phyloP scores from a whole-genome alignment of 768 basidiomycete genomes.

The Trametes sanguinea region DNA sequence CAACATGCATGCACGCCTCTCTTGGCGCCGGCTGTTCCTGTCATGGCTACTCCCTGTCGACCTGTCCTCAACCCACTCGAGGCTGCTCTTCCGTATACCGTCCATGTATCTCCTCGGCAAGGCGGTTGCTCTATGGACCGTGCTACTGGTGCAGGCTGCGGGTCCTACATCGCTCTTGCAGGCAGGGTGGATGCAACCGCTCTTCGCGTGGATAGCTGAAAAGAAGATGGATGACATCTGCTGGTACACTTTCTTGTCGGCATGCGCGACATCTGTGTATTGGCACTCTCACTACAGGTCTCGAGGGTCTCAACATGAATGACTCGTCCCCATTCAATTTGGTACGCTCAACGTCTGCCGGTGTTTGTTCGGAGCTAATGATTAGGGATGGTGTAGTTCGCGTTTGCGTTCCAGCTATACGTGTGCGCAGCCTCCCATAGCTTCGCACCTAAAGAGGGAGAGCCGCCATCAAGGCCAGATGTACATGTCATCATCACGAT shows the following conservation, averaged over 20 bases:
- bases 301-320: constrained; percentile 58
- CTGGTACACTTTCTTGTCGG: constrained; percentile 72
- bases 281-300: constrained; percentile 64
- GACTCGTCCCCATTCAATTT: constrained; percentile 71
- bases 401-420: constrained; percentile 75
- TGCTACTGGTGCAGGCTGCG: constrained; percentile 59
- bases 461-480: constrained; percentile 64
- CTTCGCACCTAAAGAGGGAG: constrained; percentile 46
- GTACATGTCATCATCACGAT: constrained; percentile 74
- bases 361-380: not conserved
- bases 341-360: constrained; percentile 43
- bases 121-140: constrained; percentile 56
- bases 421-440: constrained; percentile 70
- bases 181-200: constrained; percentile 34
- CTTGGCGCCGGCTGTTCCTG: constrained; percentile 26
- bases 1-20: constrained; percentile 1
- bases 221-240: constrained; percentile 65
- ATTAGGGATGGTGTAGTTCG: constrained; percentile 48
- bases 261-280: constrained; percentile 66
- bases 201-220: constrained; percentile 48
- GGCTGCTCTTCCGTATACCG: constrained; percentile 61
- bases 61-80: constrained; percentile 57
- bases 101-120: constrained; percentile 62
- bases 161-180: constrained; percentile 37
- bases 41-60: constrained; percentile 62